Percentiles rank a stretch among this genome's conserved stretches.
Conservation (phyloP, 352 stramenopile genomes). For the Globisporangium mamillatum region DNA sequence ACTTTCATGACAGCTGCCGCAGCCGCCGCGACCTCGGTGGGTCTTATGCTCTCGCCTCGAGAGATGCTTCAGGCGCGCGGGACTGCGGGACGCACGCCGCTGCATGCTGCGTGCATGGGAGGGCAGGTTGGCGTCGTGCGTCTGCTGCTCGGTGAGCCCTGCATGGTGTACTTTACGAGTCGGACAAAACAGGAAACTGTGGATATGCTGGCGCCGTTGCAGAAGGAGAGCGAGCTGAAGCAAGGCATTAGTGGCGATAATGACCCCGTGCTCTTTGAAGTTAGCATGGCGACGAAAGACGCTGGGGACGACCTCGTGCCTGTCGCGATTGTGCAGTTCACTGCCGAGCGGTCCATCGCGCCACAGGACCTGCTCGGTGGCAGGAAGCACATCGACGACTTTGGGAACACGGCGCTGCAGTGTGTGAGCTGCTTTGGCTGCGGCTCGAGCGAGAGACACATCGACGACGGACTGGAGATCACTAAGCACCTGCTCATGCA, state of each 20-base stretch:
- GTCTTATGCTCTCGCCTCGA: conserved; percentile 12
- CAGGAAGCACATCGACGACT: conserved; percentile 55
- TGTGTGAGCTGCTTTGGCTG: conserved; percentile 80
- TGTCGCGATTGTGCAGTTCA: conserved; percentile 46
- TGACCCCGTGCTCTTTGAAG: conserved; percentile 28
- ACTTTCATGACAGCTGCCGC: neutral
- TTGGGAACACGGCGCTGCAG: conserved; percentile 77
- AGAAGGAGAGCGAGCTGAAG: conserved; percentile 16
- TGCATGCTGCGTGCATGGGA: conserved; percentile 66
- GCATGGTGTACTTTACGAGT: conserved; percentile 65
- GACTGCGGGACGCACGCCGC: conserved; percentile 53
- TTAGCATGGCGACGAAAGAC: conserved; percentile 49
- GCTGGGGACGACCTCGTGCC: conserved; percentile 34
- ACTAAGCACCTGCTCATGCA: conserved; percentile 51
- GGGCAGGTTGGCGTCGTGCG: conserved; percentile 61
- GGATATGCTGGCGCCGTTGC: conserved; percentile 41
- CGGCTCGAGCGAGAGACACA: conserved; percentile 50
- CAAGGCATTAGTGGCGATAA: neutral
- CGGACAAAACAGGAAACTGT: conserved; percentile 38
- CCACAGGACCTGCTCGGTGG: conserved; percentile 49
- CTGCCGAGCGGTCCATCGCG: conserved; percentile 32
- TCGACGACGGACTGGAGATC: conserved; percentile 66
- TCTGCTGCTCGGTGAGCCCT: conserved; percentile 61
- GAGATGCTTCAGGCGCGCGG: conserved; percentile 36
- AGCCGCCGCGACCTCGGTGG: neutral